Base-by-base conservation (phyloP, 108 stramenopile genomes). In the Pseudonitzschia multiseries region DNA sequence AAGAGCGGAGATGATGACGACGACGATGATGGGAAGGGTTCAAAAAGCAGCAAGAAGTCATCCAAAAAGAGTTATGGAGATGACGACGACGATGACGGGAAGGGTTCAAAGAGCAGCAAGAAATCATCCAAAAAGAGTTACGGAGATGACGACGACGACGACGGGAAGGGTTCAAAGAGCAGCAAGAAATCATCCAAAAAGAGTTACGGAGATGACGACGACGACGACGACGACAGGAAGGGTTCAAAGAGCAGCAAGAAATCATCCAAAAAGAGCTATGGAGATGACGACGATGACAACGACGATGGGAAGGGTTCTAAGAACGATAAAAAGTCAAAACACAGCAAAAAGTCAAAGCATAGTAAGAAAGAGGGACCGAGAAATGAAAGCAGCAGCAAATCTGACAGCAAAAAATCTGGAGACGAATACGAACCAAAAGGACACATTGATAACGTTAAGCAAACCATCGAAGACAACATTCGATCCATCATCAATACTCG, bases 231-330 rank as follows among this genome's bases (percentile, higher is more conserved):
- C 27, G 29, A 59, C 0, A 14, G 46, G 1, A 48, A 48, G 18
- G 46, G 46, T 10, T 24, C 22, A 20, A 56, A 56, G 54, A 56
- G 54, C 54, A 20, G 54, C n/a, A 56, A 26, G 20, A 24, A 20
- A 56, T 48, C 46, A 48, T 18, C 4, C 17, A 48, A 48, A 48
- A 18, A 14, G 17, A 18, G 1, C 46, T 8, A 56, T 56, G 68
- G 31, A 43, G 80, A 64, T 36, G 63, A 64, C 26, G 32, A 61
- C 8, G 60, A 15, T 61, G 60, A 61, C 13, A 36, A 64, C 6
- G 26, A 64, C 40, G 61, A 62, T 62, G 26, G 40, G 15, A 41
- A 27, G 18, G 61, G 40, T 14, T 42, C 42, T 10, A 42, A 42
- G 42, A 42, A 10, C 42, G 54, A 22, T 24, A 56, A 56, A 26